These are phyloP conservation scores for Trichosporon asahii DNA, from an alignment of 1,284 basidiomycete genomes.

Conservation along the genomic window DNA sequence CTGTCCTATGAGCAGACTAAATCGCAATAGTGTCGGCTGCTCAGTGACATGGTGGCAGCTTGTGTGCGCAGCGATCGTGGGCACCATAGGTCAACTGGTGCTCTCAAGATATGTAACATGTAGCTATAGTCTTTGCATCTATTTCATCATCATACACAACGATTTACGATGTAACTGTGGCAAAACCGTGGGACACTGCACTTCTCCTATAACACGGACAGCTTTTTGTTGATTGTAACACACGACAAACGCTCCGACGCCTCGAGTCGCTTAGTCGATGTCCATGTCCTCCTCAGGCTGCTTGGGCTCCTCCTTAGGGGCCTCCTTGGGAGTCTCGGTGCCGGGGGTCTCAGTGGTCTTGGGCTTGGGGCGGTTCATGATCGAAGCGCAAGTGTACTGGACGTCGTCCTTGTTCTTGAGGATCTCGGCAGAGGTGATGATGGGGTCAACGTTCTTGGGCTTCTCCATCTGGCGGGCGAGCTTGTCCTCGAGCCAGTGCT, in stretches of 20 bases:
- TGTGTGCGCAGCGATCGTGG: no score
- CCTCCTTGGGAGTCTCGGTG: constrained; percentile 61
- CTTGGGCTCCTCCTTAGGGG: constrained; percentile 65
- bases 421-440: constrained; percentile 74
- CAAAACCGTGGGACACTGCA: constrained; percentile 8
- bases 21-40: not conserved
- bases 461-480: constrained; percentile 77
- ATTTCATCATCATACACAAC: constrained; percentile 12
- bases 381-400: constrained; percentile 75
- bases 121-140: constrained; percentile 7
- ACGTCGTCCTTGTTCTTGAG: constrained; percentile 83
- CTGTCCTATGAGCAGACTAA: no score
- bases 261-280: constrained; percentile 37
- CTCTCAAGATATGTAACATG: not conserved
- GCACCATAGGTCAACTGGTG: no score
- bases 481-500: constrained; percentile 92
- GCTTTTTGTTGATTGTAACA: not conserved
- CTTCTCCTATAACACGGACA: constrained; percentile 9
- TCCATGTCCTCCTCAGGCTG: constrained; percentile 48
- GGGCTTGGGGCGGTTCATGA: constrained; percentile 83
- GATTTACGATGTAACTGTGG: constrained; percentile 9
- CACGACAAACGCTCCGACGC: not conserved
- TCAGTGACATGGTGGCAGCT: no score
- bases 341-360: constrained; percentile 60
- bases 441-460: constrained; percentile 78